Base-by-base conservation (phyloP, 345 rosid genomes). In the Populus simonii region DNA sequence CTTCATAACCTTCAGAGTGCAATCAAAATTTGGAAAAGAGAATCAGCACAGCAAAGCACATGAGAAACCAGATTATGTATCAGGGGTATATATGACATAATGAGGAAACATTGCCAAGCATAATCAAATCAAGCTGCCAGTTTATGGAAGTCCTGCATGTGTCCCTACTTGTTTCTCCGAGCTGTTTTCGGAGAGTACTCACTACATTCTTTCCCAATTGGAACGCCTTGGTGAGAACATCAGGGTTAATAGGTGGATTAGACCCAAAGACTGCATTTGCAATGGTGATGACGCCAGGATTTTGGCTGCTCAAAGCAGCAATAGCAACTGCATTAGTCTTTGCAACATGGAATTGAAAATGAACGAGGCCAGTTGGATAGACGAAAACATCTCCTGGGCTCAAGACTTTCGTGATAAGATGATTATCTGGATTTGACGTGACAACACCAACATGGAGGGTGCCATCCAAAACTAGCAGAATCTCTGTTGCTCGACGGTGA, bases 401-500 rank as follows among this genome's bases (percentile, higher is more conserved):
- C n/a, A 79, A n/a, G 57, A 68, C 55, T 35, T 66, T 79, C 67
- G 59, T 17, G 22, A 77, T 23, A 12, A 77, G 35, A 25, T 61
- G 74, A 43, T 61, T 70, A 8, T 65, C 39, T 0, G 70, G 80
- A 39, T 70, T 70, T 3, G 80, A 57, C 9, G 27, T 27, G 27
- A 27, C 27, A 27, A 27, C 1, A 27, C 27, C 27, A 27, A 27
- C 27, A 27, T 27, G 27, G 27, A 27, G 49, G 1, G 36, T n/a
- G 10, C 82, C 82, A 8, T 74, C 70, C 7, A 55, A 17, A 38
- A 68, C 74, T 7, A 59, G 2, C 6, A 74, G 74, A 45, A 79
- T 74, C 47, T 79, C 74, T 29, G 78, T 39, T 61, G 67, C 82
- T 5, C 71, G 78, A 41, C 78, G 78, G 47, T 79, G 82, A 23